Evolutionary conservation across 805 yeast species (phyloP), one percentile per base, ranked within the genome.

Genomic region (Candida pini): DNA sequence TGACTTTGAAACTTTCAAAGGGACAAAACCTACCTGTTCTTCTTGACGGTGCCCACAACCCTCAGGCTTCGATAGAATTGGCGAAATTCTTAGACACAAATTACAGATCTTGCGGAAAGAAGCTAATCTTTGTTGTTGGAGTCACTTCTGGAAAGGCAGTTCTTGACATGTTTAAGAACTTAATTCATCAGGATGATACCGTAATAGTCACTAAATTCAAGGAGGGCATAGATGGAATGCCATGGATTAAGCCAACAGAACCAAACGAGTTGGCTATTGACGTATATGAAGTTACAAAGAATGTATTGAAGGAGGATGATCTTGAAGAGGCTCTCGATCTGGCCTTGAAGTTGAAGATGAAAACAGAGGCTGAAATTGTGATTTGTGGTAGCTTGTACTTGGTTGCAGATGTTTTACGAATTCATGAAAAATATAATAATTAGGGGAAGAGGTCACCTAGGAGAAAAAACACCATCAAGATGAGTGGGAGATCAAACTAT

Each of bases 41-140:
- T 4, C 50, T 92, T 2, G 97, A 90, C 60, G 97, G 97, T 3
- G 97, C 97, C 0, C 97, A 92, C 55, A 92, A 92, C 53, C 78
- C 76, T 5, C 76, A 79, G 40, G 95, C 97, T 0, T 92, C 96
- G 0, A 58, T 61, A n/a, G 86, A 82, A 48, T 62, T 92, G 20
- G 71, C 70, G 0, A 66, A 66, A 26, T 86, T 66, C 51, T 57
- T 88, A 2, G 56, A 64, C 5, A 25, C 39, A 1, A 28, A 37
- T 1, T 33, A 40, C 8, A 31, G 53, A 14, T 4, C 22, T 5
- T 19, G 30, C 5, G 15, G 17, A 2, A 30, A 35, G 2, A 44
- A 42, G 2, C 42, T 76, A 3, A 64, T 73, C 0, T 86, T 81
- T 56, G 66, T 90, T 0, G 56, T 87, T 28, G 96, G 87, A 0